These are phyloP conservation scores for Eimeria maxima DNA, from an alignment of 169 alveolate species.

Conservation along the genomic window DNA sequence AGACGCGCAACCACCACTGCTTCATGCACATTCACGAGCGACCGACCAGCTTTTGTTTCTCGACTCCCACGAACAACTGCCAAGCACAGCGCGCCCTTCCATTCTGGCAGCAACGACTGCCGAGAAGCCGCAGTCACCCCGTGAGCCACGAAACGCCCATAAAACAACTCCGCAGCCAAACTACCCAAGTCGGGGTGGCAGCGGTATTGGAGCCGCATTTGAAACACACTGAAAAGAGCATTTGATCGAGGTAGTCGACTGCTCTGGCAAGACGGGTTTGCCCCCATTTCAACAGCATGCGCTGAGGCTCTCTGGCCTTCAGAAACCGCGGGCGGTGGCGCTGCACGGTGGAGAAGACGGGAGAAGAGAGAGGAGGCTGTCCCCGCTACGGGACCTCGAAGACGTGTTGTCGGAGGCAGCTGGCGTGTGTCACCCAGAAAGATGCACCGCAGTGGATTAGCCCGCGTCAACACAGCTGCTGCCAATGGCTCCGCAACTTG, in stretches of 20 bases:
- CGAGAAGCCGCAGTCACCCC: conserved; percentile 73
- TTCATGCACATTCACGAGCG: conserved; percentile 45
- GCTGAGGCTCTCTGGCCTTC: background rate
- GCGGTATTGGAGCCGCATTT: conserved; percentile 82
- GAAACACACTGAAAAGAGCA: background rate
- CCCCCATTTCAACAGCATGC: background rate
- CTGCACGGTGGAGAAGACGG: conserved; percentile 6
- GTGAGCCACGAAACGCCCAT: conserved; percentile 69
- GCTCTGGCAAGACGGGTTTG: background rate
- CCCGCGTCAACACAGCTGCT: conserved; percentile 59
- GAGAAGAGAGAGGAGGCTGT: conserved; percentile 58
- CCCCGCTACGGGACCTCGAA: conserved; percentile 49
- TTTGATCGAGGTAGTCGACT: background rate
- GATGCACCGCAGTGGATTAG: conserved; percentile 62
- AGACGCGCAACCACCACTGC: conserved; percentile 39
- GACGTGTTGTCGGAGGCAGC: conserved; percentile 75
- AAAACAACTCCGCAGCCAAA: conserved; percentile 70
- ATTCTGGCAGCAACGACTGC: conserved; percentile 57
- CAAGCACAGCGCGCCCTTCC: conserved; percentile 68
- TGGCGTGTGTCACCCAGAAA: conserved; percentile 80
- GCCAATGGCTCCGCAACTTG: conserved; percentile 78
- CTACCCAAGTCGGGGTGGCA: conserved; percentile 81
- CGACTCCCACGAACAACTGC: conserved; percentile 26
- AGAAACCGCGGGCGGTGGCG: background rate
- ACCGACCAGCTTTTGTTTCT: conserved; percentile 36